Evolutionary conservation across 2,329 filamentous ascomycete genomes (phyloP), one percentile per base, ranked within the genome.

Genomic region (Chaetomiaceae sp.): DNA sequence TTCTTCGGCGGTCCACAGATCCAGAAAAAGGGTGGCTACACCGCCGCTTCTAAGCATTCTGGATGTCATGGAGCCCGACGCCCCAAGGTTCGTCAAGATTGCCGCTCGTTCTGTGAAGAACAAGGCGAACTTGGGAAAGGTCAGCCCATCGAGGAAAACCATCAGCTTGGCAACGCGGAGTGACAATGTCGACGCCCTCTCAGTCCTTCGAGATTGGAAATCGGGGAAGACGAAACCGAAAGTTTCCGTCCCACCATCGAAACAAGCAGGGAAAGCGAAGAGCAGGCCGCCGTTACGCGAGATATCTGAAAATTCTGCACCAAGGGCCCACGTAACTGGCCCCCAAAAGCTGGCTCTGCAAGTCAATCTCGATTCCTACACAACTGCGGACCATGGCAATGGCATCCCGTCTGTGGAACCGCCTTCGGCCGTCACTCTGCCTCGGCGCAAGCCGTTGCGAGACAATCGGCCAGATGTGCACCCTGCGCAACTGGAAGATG

Each of bases 151-250:
- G 0, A 70, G 61, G 38, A 86, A 85, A 60, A 63, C 69, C n/a
- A 81, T 86, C 53, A 73, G 75, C 50, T 68, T 86, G n/a, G 79
- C 78, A 19, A 82, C 73, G 25, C 74, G 79, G n/a, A 69, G 70
- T 56, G 82, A 85, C 59, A 80, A 83, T 53, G 55, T 80, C 16
- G 82, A 85, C 61, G 81, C 74, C 2, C 66, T 73, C 9, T 71
- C 71, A 7, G 69, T 78, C 9, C 65, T 86, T 19, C 67, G 70
- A 33, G 68, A 76, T 45, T 86, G 82, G 82, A 78, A 68, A 58
- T 64, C 62, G n/a, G 79, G 78, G 4, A 70, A 66, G 16, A 79
- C 81, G 14, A 66, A 67, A 25, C 76, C 73, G 40, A 62, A 51
- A 38, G 27, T 56, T 23, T 8, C 53, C 13, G 48, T 33, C 14